phyloP scores from a whole-genome alignment of 768 basidiomycete genomes.

The Mycena polygramma region DNA sequence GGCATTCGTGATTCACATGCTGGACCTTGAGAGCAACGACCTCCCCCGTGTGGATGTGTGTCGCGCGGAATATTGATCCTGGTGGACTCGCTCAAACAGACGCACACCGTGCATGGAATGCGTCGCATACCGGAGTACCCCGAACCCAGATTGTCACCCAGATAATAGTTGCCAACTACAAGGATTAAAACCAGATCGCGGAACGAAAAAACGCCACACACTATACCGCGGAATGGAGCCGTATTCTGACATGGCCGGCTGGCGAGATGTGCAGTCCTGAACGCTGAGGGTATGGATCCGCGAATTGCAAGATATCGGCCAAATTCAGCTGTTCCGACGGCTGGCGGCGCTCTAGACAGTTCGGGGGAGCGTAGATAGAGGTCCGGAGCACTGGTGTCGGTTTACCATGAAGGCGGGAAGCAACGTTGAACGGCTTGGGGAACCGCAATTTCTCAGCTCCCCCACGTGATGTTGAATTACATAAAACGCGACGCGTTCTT shows the following conservation, averaged over 20 bases:
- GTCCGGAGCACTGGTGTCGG: slow-evolving; percentile 17
- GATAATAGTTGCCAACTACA: slow-evolving; percentile 69
- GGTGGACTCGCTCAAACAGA: slow-evolving; percentile 13
- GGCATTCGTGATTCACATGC: slow-evolving; percentile 76
- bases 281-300: neutral
- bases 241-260: slow-evolving; percentile 24
- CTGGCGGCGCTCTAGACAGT: neutral
- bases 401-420: slow-evolving; percentile 24
- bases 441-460: neutral
- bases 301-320: slow-evolving; percentile 2
- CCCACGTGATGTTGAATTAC: no score
- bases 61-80: slow-evolving; percentile 81
- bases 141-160: slow-evolving; percentile 72
- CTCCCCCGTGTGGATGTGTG: slow-evolving; percentile 66
- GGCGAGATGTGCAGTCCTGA: slow-evolving; percentile 1
- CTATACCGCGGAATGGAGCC: slow-evolving; percentile 49
- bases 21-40: slow-evolving; percentile 84
- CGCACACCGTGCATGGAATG: neutral
- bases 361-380: slow-evolving; percentile 7
- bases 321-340: neutral
- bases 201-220: no score
- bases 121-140: slow-evolving; percentile 75
- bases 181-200: no score
- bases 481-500: slow-evolving; percentile 23
- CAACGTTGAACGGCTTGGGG: neutral